These are phyloP conservation scores for Trichoderma gracile DNA, from an alignment of 2,329 filamentous ascomycete genomes.

Conservation along the genomic window DNA sequence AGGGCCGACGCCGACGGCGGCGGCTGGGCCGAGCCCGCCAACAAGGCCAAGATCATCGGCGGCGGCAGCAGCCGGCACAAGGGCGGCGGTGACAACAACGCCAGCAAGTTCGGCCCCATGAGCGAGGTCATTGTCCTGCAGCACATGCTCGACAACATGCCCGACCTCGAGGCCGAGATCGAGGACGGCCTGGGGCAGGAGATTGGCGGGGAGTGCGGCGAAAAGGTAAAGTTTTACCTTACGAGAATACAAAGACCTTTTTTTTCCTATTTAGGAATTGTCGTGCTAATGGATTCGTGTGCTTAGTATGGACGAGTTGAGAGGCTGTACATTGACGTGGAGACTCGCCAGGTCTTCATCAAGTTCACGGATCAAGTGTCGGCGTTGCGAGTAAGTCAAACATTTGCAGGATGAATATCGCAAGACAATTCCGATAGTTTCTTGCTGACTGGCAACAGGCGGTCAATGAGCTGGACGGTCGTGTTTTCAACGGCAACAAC, in stretches of 20 bases:
- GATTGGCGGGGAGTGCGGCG: constrained; percentile 89
- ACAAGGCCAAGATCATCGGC: constrained; percentile 78
- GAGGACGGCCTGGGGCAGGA: constrained; percentile 79
- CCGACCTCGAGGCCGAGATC: constrained; percentile 74
- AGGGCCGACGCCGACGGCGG: constrained; percentile 76
- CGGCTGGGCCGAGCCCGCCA: constrained; percentile 69
- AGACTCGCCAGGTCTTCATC: constrained; percentile 75
- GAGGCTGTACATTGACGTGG: constrained; percentile 71
- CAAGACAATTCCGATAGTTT: not conserved
- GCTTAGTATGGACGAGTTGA: constrained; percentile 78
- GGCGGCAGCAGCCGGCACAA: constrained; percentile 56
- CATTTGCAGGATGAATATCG: not conserved
- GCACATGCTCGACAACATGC: constrained; percentile 84
- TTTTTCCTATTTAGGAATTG: not conserved
- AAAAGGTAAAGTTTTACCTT: constrained; percentile 59
- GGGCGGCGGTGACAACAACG: constrained; percentile 34
- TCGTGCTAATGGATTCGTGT: not conserved
- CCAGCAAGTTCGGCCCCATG: constrained; percentile 66
- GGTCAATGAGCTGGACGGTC: constrained; percentile 84
- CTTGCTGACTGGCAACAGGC: constrained; percentile 54
- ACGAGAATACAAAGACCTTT: not conserved
- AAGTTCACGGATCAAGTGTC: constrained; percentile 86
- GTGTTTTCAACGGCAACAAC: constrained; percentile 82
- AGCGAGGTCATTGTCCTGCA: constrained; percentile 79
- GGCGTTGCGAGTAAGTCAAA: constrained; percentile 69